Evolutionary conservation across 176 grass and related monocot species (phyloP).

Genomic region (Lolium multiflorum): DNA sequence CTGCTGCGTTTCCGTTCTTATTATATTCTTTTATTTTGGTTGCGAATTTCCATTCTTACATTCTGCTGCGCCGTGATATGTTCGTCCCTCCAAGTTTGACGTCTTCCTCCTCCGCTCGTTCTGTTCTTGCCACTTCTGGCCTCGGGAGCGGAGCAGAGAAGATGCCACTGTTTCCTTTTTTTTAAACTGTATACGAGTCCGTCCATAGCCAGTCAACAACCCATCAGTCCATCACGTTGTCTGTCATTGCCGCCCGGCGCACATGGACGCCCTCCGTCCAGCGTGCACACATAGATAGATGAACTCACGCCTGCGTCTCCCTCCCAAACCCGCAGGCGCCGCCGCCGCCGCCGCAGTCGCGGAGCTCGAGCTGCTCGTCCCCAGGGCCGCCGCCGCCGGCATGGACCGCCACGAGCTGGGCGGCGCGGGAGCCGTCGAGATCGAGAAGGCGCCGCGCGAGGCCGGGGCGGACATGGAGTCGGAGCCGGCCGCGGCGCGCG

Average conservation of each 20-base stretch:
- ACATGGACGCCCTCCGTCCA: too few species aligned
- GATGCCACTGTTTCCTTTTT: too few species aligned
- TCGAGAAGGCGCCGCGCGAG: slow-evolving; percentile 46
- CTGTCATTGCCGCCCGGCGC: neutral
- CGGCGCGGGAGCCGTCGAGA: slow-evolving; percentile 25
- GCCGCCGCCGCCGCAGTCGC: slow-evolving; percentile 15
- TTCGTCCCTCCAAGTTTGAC: slow-evolving; percentile 6
- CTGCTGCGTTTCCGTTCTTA: neutral
- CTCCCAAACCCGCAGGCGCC: slow-evolving; percentile 31
- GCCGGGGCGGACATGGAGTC: slow-evolving; percentile 50
- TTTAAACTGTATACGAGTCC: neutral
- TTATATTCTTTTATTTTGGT: neutral
- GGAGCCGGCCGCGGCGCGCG: slow-evolving; percentile 38
- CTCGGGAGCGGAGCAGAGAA: too few species aligned
- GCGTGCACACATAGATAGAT: too few species aligned
- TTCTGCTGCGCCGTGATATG: neutral
- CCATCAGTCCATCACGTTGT: neutral
- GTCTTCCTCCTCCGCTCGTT: neutral
- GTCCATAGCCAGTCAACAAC: neutral
- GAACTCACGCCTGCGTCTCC: slow-evolving; percentile 36
- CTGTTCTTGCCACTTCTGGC: neutral
- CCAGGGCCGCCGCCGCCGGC: neutral
- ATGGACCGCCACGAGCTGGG: slow-evolving; percentile 44
- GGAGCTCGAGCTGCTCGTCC: slow-evolving; percentile 58
- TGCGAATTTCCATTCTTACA: neutral